Percentiles rank a stretch among this genome's conserved stretches.
These are phyloP conservation scores for Nakataea oryzae DNA, from an alignment of 2,329 filamentous ascomycete genomes.

Conservation along the genomic window DNA sequence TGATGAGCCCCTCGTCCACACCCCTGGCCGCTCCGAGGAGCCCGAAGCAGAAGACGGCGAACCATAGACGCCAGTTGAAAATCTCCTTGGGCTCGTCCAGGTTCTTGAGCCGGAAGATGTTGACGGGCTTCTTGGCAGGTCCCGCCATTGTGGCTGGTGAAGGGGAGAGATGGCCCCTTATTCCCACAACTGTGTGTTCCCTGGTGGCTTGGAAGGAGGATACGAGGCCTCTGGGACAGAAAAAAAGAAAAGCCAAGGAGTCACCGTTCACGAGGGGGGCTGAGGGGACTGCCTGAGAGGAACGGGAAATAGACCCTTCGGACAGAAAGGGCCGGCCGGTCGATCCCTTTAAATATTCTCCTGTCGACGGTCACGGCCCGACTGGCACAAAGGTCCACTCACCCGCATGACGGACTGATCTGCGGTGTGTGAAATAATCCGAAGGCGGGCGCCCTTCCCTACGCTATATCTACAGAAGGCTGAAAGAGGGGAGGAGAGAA, in stretches of 20 bases:
- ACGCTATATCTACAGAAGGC: background rate
- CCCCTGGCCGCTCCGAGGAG: conserved; percentile 68
- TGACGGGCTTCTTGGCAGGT: conserved; percentile 43
- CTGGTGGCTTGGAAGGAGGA: background rate
- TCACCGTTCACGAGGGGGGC: background rate
- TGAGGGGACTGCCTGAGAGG: background rate
- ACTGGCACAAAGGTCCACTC: background rate
- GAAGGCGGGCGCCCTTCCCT: too few relatives aligned
- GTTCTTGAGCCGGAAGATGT: conserved; percentile 53
- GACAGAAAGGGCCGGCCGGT: background rate
- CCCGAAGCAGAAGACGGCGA: conserved; percentile 62
- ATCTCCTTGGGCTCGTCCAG: conserved; percentile 57
- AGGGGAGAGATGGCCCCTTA: conserved; percentile 7
- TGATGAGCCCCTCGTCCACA: conserved; percentile 69
- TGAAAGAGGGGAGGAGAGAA: background rate
- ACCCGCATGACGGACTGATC: background rate
- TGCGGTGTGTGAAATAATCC: background rate
- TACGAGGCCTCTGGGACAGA: background rate
- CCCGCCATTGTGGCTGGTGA: conserved; percentile 29
- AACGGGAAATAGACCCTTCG: background rate
- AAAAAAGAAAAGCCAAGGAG: background rate
- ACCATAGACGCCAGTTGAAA: conserved; percentile 72
- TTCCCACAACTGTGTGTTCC: background rate
- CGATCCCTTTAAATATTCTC: background rate
- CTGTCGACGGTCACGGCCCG: background rate